These are phyloP conservation scores for Diaporthe nobilis DNA, from an alignment of 2,329 filamentous ascomycete species.

Conservation along the genomic window DNA sequence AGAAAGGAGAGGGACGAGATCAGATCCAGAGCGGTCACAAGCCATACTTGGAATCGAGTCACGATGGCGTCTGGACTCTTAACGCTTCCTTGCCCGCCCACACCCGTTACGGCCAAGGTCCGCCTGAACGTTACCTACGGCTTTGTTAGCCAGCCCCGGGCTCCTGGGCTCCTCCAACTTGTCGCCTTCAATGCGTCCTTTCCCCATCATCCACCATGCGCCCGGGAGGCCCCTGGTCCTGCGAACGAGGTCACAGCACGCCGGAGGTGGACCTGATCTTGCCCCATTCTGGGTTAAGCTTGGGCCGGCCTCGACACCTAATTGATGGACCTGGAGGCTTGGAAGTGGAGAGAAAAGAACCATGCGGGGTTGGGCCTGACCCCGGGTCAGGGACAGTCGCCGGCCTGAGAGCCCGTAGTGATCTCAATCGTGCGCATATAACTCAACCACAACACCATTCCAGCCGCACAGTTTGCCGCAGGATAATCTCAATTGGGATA, in stretches of 20 bases:
- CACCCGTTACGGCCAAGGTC: constrained; percentile 33
- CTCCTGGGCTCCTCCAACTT: constrained; percentile 9
- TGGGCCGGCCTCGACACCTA: constrained; percentile 31
- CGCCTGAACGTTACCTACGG: constrained; percentile 10
- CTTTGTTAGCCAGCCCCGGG: constrained; percentile 22
- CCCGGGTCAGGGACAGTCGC: constrained; percentile 5
- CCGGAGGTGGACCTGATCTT: constrained; percentile 21
- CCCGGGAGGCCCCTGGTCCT: constrained; percentile 3
- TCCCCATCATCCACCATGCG: not conserved
- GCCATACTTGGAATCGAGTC: constrained; percentile 35
- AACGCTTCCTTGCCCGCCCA: constrained; percentile 16
- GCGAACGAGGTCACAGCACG: constrained; percentile 30
- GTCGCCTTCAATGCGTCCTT: constrained; percentile 8
- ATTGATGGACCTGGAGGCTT: constrained; percentile 39
- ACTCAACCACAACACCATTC: constrained; percentile 2
- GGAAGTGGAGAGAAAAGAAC: constrained; percentile 14
- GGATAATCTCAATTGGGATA: not conserved
- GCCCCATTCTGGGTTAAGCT: constrained; percentile 30
- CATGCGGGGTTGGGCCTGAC: constrained; percentile 38
- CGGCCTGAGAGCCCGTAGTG: not conserved
- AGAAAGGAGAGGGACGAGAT: constrained; percentile 8
- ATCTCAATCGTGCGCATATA: not conserved
- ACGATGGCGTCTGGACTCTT: constrained; percentile 39
- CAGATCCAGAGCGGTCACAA: constrained; percentile 29
- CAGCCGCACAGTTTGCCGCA: not conserved